Conservation (phyloP, 306 rosid genomes). For the Casuarina equisetifolia region DNA sequence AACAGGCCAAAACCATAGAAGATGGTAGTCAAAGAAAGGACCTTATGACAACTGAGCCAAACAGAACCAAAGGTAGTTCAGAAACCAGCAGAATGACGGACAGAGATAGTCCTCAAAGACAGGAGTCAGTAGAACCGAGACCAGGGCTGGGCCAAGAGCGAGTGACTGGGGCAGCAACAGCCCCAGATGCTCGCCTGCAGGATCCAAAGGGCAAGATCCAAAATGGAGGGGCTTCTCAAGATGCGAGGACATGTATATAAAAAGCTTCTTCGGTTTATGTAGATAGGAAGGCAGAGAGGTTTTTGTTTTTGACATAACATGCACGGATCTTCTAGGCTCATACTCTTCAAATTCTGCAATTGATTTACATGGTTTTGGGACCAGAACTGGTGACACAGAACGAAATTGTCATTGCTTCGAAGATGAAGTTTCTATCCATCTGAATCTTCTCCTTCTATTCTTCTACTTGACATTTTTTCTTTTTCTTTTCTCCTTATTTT, state of each 20-base stretch:
- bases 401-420: neutral
- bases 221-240: conserved; percentile 39
- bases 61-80: conserved; percentile 18
- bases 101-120: conserved; percentile 32
- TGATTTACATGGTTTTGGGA: neutral
- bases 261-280: conserved; percentile 22
- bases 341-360: neutral
- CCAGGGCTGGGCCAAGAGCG: conserved; percentile 33
- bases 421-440: neutral
- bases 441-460: neutral
- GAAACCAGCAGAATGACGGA: conserved; percentile 34
- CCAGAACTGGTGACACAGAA: neutral
- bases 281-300: conserved; percentile 14
- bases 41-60: conserved; percentile 30
- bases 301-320: neutral
- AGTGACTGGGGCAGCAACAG: conserved; percentile 20
- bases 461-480: too few species aligned
- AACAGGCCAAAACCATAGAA: conserved; percentile 35
- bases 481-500: too few species aligned
- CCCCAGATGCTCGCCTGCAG: conserved; percentile 31
- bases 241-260: conserved; percentile 27
- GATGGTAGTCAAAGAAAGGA: conserved; percentile 36
- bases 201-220: conserved; percentile 36
- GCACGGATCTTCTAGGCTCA: neutral
- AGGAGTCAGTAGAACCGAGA: conserved; percentile 28